Evolutionary conservation across 1,284 basidiomycete genomes (phyloP), one percentile per base, ranked within the genome.

Genomic region (Austroboletus novae-zelandiae): DNA sequence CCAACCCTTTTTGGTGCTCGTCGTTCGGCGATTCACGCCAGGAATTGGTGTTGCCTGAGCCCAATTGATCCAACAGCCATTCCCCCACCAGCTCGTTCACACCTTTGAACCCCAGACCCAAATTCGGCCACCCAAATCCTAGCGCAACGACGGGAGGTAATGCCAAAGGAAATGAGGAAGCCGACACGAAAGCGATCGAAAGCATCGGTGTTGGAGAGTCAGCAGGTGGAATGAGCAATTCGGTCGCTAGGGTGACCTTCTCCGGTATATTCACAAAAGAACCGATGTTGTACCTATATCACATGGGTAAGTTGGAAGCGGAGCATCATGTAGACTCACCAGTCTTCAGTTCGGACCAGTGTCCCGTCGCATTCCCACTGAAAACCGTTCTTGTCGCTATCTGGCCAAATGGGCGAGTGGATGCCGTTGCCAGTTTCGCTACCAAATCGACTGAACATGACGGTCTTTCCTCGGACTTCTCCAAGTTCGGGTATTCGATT

Each of bases 351-450:
- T 51, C 80, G 76, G 9, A 94, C 83, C 23, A 78, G 66, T 0
- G 81, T 89, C 40, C 78, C 75, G 54, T 83, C 81, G 58, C 84
- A 81, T 46, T 82, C 74, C 89, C 89, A 94, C 32, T 77, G 73
- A 64, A 94, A 95, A 0, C 83, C 88, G 5, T 76, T 70, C 57
- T 78, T 81, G 43, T 68, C 71, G 59, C 82, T 91, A 68, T 94
- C 84, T 1, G 90, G 91, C 92, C 92, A 95, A 2, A 70, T 74
- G 2, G 78, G 80, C 4, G 91, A 91, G 61, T 92, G 89, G 14
- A 94, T 89, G 0, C 91, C 92, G 58, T 92, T 73, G 3, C 81
- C 85, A 47, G 80, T 79, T 50, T 82, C 84, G 62, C 39, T 11
- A 13, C 64, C 61, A 51, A 94, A 95, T 20, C 93, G 80, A 57